Evolutionary conservation across 306 rosid genomes (phyloP).

Genomic region (Luffa aegyptiaca): DNA sequence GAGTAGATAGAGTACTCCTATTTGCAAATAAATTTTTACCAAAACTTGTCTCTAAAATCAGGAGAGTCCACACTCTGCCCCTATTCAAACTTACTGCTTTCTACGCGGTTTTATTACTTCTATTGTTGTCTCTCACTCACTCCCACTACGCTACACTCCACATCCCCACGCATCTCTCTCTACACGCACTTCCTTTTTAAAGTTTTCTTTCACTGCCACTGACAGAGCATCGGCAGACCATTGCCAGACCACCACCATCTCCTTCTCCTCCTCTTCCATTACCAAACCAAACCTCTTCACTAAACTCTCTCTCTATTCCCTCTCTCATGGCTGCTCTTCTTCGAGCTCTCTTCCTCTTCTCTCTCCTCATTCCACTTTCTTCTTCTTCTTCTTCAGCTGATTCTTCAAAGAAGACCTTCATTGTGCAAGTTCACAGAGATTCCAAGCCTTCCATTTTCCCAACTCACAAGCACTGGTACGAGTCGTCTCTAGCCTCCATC

Average conservation of each 20-base stretch:
- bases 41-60: too few relatives aligned
- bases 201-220: background rate
- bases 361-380: background rate
- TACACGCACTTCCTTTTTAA: conserved; percentile 3
- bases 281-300: conserved; percentile 4
- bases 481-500: conserved; percentile 49
- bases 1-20: background rate
- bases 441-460: conserved; percentile 76
- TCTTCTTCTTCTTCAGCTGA: conserved; percentile 3
- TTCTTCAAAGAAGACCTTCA: conserved; percentile 36
- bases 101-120: conserved; percentile 4
- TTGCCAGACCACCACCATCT: background rate
- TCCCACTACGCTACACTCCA: background rate
- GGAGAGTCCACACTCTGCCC: background rate
- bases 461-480: conserved; percentile 66
- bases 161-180: background rate
- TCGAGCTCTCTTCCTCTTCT: background rate
- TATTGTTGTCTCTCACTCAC: background rate
- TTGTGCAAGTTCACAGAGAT: conserved; percentile 48
- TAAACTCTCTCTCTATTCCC: conserved; percentile 16
- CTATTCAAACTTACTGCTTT: background rate
- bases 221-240: background rate
- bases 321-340: conserved; percentile 13
- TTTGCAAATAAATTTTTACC: background rate
- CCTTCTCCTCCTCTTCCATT: background rate